Evolutionary conservation across 192 early-diverging fungal species (phyloP), one percentile per base, ranked within the genome.

Genomic region (Coemansia sp.): DNA sequence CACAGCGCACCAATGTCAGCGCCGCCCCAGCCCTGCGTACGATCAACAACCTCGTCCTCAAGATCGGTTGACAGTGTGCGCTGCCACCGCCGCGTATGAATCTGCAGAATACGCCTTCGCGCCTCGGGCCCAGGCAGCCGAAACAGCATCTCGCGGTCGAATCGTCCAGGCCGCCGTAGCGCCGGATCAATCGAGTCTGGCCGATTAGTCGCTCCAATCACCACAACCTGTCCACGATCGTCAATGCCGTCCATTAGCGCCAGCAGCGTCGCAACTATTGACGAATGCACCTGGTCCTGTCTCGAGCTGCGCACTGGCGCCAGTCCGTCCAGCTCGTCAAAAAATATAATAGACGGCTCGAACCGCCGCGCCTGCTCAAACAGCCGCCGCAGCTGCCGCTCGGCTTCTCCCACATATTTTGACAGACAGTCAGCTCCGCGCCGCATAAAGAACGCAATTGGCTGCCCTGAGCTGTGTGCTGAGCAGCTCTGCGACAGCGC

Each of bases 401-500:
- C 97, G 6, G 92, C 94, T 63, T 98, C 97, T 27, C 97, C 97
- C 3, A 98, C 97, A 92, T 94, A 98, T 70, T 97, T 98, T 78
- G 93, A 96, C 71, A 98, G 94, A 4, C 96, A 77, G 88, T 98
- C 96, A 4, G 95, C 95, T 5, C 96, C 96, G 38, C 97, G 96
- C 20, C 61, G 61, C 61, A 62, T 62, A 23, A 62, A 62, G 13
- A 62, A 62, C 22, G 61, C 61, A 3, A 62, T 41, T 19, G 50
- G 16, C 61, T 37, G 61, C 0, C 61, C 61, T 11, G 29, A 26
- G 3, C 48, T 49, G n/a, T 41, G 19, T 20, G 50, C 37, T 35
- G 18, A 24, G 37, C 61, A 62, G 61, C 61, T 62, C 37, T 62
- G 61, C 12, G 61, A 29, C 35, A 96, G 88, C 18, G 92, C 91